These are phyloP conservation scores for Conticribra guillardii DNA, from an alignment of 108 stramenopile species.

Conservation along the genomic window DNA sequence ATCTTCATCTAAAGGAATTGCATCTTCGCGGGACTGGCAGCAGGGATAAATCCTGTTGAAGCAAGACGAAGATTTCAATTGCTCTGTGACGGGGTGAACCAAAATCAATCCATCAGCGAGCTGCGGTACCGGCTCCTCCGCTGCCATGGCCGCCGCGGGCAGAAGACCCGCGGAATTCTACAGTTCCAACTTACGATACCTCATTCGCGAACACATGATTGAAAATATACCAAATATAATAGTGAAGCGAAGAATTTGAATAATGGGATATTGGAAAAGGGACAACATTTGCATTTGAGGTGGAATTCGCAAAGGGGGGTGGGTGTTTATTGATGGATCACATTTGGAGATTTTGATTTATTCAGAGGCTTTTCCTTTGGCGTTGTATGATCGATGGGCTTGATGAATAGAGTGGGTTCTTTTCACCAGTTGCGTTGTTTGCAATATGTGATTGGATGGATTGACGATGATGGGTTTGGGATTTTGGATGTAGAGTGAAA, in stretches of 20 bases:
- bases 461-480: neutral
- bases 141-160: slow-evolving; percentile 94
- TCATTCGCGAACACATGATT: slow-evolving; percentile 92
- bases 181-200: slow-evolving; percentile 83
- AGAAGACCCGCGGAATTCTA: slow-evolving; percentile 75
- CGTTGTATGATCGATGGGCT: slow-evolving; percentile 66
- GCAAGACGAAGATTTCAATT: too few species aligned
- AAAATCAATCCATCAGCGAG: too few species aligned
- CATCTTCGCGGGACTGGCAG: too few species aligned
- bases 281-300: slow-evolving; percentile 85
- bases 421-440: slow-evolving; percentile 81
- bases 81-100: too few species aligned
- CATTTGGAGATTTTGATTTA: too few species aligned
- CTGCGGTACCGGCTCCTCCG: slow-evolving; percentile 88
- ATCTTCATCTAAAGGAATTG: too few species aligned
- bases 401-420: slow-evolving; percentile 87
- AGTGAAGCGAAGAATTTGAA: slow-evolving; percentile 60
- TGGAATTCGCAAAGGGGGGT: slow-evolving; percentile 96
- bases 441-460: slow-evolving; percentile 25
- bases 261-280: slow-evolving; percentile 77
- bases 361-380: too few species aligned
- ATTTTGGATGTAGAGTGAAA: too few species aligned
- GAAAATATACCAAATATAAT: slow-evolving; percentile 68
- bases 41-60: too few species aligned
- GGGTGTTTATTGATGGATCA: too few species aligned